These are phyloP conservation scores for Argentina anserina DNA, from an alignment of 306 rosid genomes.

Conservation along the genomic window DNA sequence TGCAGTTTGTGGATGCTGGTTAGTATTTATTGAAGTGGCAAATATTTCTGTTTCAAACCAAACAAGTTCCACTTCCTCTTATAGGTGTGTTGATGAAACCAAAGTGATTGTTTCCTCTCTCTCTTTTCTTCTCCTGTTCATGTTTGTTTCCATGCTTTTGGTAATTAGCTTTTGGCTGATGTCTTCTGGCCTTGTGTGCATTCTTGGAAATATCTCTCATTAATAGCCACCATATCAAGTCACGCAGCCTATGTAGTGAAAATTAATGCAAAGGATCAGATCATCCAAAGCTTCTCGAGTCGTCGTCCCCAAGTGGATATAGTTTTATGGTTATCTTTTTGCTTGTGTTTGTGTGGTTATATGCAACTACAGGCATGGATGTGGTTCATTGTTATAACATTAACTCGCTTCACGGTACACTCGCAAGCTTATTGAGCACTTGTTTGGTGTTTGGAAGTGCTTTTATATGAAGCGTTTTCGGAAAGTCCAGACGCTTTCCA, in stretches of 20 bases:
- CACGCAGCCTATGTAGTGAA: not conserved
- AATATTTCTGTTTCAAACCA: not conserved
- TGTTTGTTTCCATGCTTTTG: not conserved
- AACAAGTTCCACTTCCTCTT: not conserved
- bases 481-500: not conserved
- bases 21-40: slow-evolving; percentile 14
- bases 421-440: not conserved
- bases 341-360: not conserved
- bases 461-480: not conserved
- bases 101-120: not conserved
- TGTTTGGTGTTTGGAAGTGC: not conserved
- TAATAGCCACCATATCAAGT: not conserved
- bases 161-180: not conserved
- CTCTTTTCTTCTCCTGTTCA: not conserved
- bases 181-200: not conserved
- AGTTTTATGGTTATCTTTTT: not conserved
- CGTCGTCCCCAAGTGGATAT: not conserved
- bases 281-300: not conserved
- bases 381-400: not conserved
- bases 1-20: slow-evolving; percentile 27
- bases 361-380: not conserved
- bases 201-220: not conserved
- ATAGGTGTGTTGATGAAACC: not conserved
- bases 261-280: not conserved
- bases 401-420: not conserved